Evolutionary conservation across 805 yeast species (phyloP).

Genomic region (Ogataea populi-albae): DNA sequence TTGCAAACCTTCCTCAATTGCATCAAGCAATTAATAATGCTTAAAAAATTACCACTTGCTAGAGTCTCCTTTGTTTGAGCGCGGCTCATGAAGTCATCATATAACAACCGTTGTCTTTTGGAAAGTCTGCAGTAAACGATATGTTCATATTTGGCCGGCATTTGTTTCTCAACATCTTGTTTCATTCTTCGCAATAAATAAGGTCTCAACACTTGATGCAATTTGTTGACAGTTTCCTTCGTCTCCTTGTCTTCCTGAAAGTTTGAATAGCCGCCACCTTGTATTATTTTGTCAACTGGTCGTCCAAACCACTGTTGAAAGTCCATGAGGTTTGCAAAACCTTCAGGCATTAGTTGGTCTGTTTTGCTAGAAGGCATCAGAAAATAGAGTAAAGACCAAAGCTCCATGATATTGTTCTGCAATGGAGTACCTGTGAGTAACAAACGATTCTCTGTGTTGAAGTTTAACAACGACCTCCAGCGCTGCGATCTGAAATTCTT

Average conservation of each 20-base stretch:
- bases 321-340: constrained; percentile 93
- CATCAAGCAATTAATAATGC: constrained; percentile 96
- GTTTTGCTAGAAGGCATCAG: constrained; percentile 85
- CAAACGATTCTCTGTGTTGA: constrained; percentile 85
- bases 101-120: constrained; percentile 84
- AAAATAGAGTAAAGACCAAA: constrained; percentile 94
- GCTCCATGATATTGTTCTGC: constrained; percentile 90
- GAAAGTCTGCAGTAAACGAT: constrained; percentile 88
- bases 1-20: constrained; percentile 95
- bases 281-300: constrained; percentile 91
- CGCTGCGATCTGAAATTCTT: constrained; percentile 94
- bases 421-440: constrained; percentile 95
- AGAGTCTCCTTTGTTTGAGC: constrained; percentile 93
- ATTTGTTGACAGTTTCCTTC: constrained; percentile 74
- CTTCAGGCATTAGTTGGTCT: constrained; percentile 77
- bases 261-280: constrained; percentile 49
- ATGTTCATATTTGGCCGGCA: constrained; percentile 98
- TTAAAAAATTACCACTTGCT: constrained; percentile 89
- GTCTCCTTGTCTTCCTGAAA: constrained; percentile 70
- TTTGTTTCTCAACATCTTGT: constrained; percentile 96
- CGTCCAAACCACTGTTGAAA: constrained; percentile 99
- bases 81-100: constrained; percentile 96
- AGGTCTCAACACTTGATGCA: constrained; percentile 93
- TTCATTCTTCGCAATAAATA: constrained; percentile 87
- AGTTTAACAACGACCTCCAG: constrained; percentile 94